Percentiles rank a stretch among this genome's conserved stretches.
phyloP scores from a whole-genome alignment of 2,329 filamentous ascomycete species.

The Chaetothyriales sp. region DNA sequence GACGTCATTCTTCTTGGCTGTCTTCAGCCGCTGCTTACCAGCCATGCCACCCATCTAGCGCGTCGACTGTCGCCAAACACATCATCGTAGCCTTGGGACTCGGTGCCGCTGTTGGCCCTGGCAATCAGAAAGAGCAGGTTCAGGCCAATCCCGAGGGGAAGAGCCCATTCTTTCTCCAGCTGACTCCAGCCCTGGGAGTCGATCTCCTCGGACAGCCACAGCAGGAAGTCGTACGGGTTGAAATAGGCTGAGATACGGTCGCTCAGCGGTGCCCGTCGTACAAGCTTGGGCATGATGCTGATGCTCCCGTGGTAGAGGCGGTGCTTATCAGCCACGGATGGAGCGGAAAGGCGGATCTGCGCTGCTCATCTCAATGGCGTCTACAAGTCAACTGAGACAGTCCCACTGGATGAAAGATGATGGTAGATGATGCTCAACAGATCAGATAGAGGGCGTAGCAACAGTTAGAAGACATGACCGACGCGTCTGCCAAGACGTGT shows the following conservation, averaged over 20 bases:
- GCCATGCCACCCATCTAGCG: conserved; percentile 53
- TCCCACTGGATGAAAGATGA: neutral
- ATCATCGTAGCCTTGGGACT: conserved; percentile 51
- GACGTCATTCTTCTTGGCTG: neutral
- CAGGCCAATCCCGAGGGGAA: conserved; percentile 58
- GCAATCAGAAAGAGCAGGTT: conserved; percentile 74
- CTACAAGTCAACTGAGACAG: neutral
- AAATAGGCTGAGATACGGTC: conserved; percentile 71
- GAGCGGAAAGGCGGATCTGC: neutral
- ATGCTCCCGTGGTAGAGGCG: conserved; percentile 51
- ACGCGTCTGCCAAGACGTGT: neutral
- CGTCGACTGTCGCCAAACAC: conserved; percentile 61
- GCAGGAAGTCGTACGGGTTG: conserved; percentile 76
- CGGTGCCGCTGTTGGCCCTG: conserved; percentile 56
- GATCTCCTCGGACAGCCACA: conserved; percentile 86
- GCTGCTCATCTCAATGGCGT: conserved; percentile 6
- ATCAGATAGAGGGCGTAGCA: neutral
- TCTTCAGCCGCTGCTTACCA: conserved; percentile 34
- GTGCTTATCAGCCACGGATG: conserved; percentile 59
- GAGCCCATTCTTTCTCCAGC: conserved; percentile 55
- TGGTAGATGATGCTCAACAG: neutral
- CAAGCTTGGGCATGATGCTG: conserved; percentile 55
- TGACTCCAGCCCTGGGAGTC: conserved; percentile 87
- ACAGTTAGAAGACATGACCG: neutral
- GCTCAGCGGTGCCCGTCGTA: conserved; percentile 63